Evolutionary conservation across 805 yeast species (phyloP).

Genomic region (Candida anglica): DNA sequence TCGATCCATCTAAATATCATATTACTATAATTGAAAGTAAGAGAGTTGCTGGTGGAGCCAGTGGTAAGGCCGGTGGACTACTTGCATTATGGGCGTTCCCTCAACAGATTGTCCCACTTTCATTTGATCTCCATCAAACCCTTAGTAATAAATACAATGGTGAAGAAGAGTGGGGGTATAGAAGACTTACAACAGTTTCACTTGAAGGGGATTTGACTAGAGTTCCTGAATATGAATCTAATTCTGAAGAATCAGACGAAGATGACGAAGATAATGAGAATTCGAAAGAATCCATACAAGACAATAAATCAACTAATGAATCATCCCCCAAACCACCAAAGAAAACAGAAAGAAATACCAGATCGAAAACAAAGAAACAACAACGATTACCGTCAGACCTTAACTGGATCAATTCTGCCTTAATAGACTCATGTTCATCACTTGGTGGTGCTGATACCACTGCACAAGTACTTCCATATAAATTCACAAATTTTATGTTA

Average conservation of each 20-base stretch:
- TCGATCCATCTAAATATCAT: constrained; percentile 67
- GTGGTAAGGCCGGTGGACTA: constrained; percentile 96
- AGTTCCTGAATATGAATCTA: constrained; percentile 16
- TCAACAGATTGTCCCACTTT: constrained; percentile 83
- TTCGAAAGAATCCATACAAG: neutral
- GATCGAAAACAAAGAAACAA: constrained; percentile 14
- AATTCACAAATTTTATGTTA: constrained; percentile 80
- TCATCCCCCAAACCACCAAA: constrained; percentile 26
- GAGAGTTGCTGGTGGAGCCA: constrained; percentile 95
- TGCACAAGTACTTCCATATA: constrained; percentile 95
- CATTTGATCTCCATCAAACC: constrained; percentile 82
- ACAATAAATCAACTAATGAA: neutral
- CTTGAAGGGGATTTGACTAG: constrained; percentile 73
- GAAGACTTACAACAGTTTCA: constrained; percentile 81
- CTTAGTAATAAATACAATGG: constrained; percentile 78
- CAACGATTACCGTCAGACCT: constrained; percentile 54
- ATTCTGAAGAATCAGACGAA: constrained; percentile 19
- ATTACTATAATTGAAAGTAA: constrained; percentile 85
- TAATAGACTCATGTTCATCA: constrained; percentile 70
- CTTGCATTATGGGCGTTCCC: constrained; percentile 97
- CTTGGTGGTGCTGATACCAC: constrained; percentile 85
- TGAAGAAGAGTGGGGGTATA: constrained; percentile 87
- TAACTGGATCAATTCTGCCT: constrained; percentile 68
- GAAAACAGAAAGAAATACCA: constrained; percentile 34
- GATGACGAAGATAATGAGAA: constrained; percentile 2